Base-by-base conservation (phyloP, 805 yeast genomes). In the Brettanomyces custersianus region DNA sequence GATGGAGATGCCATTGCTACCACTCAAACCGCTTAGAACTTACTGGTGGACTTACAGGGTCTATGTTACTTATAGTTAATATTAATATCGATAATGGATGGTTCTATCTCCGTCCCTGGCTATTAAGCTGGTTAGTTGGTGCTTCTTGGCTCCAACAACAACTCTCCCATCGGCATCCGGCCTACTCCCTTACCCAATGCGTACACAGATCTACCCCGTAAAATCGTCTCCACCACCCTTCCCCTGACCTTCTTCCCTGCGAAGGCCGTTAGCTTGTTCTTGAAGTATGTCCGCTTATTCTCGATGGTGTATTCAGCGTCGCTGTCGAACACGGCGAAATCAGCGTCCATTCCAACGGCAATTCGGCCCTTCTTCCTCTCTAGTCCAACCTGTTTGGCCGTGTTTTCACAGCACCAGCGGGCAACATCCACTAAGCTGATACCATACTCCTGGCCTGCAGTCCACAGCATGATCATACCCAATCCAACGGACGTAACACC, bases 401-500 rank as follows among this genome's bases (percentile, higher is more conserved):
- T 88, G 47, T 84, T 85, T 47, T 68, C 66, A 30, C 81, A 73
- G 41, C 94, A 80, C 96, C 96, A 87, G 44, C 63, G 63, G 13
- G 76, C 74, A 31, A 88, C 79, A 40, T 86, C 87, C 3, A 60
- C 47, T 41, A 77, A 57, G 4, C 45, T 32, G 21, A 53, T 38
- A 23, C 34, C 43, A 35, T 49, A 51, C 47, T 70, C 70, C 32
- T 65, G 45, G 9, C 83, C 87, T 48, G 80, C 86, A 1, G 95
- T 84, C 68, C 74, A 80, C 35, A 88, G 58, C 27, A 87, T 70
- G 0, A 94, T 83, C 32, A 88, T 66, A 0, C 96, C 96, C 28
- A 90, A 72, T 0, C 97, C 97, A 22, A 88, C 94, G 1, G 95
- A 83, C 2, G 95, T 70, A 28, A 88, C 86, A 8, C 97, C 97